phyloP scores from a whole-genome alignment of 352 stramenopile species.

The Phytophthora pisi region DNA sequence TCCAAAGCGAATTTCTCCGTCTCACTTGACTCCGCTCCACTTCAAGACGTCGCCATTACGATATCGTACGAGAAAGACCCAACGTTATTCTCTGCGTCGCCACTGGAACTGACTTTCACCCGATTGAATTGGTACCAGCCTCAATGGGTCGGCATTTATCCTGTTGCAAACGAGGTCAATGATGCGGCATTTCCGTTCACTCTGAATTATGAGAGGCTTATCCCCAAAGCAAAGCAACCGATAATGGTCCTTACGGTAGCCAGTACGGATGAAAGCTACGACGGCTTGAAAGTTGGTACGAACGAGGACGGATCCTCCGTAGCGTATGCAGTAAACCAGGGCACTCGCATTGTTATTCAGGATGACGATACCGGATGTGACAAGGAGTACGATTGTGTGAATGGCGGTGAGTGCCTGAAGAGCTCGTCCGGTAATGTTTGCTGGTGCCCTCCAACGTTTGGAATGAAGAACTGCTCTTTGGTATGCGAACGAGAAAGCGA shows the following conservation, averaged over 20 bases:
- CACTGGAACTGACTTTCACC: constrained; percentile 55
- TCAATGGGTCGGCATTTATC: constrained; percentile 53
- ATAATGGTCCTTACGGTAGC: constrained; percentile 46
- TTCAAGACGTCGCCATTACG: constrained; percentile 48
- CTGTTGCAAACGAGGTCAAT: constrained; percentile 51
- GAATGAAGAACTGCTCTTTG: constrained; percentile 61
- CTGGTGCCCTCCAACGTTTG: constrained; percentile 52
- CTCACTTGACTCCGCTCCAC: constrained; percentile 67
- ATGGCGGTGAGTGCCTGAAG: constrained; percentile 45
- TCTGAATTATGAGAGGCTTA: constrained; percentile 49
- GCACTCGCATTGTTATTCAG: constrained; percentile 49
- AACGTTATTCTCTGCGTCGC: constrained; percentile 44
- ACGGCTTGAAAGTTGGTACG: constrained; percentile 46
- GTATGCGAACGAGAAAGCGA: constrained; percentile 45
- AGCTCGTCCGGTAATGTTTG: constrained; percentile 42
- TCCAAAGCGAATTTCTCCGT: constrained; percentile 50
- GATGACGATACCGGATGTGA: constrained; percentile 76
- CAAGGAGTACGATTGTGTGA: constrained; percentile 62
- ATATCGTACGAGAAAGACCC: constrained; percentile 50
- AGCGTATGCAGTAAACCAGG: constrained; percentile 46
- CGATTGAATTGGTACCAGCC: constrained; percentile 55
- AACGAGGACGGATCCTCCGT: constrained; percentile 46
- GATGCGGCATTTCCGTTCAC: constrained; percentile 62
- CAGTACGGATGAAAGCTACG: constrained; percentile 51
- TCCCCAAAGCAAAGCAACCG: constrained; percentile 61